These are phyloP conservation scores for Sphagnum tenellum DNA, from an alignment of 225 moss, liverwort and hornwort genomes.

Conservation along the genomic window DNA sequence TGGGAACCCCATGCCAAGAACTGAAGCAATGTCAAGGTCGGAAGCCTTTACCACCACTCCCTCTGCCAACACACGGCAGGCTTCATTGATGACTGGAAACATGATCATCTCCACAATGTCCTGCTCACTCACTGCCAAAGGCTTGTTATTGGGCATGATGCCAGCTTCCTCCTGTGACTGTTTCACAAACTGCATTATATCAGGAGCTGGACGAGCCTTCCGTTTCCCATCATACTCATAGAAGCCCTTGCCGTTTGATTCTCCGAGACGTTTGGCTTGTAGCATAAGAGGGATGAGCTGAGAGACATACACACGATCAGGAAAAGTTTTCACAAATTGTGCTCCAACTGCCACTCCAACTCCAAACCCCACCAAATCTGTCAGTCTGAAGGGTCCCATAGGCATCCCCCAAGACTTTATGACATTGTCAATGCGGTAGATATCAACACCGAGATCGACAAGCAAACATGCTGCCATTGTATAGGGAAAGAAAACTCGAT, in stretches of 20 bases:
- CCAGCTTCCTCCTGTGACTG: conserved; percentile 49
- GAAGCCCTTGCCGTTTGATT: conserved; percentile 70
- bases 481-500: conserved; percentile 95
- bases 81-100: conserved; percentile 95
- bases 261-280: conserved; percentile 72
- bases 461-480: conserved; percentile 73
- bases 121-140: conserved; percentile 62
- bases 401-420: conserved; percentile 98
- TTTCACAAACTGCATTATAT: conserved; percentile 41
- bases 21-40: conserved; percentile 85
- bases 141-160: conserved; percentile 87
- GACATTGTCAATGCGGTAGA: conserved; percentile 77
- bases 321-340: conserved; percentile 58
- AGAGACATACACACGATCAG: conserved; percentile 64
- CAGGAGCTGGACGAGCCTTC: conserved; percentile 73
- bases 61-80: conserved; percentile 84
- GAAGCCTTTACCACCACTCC: conserved; percentile 70
- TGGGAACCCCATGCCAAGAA: conserved; percentile 99
- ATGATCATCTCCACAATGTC: conserved; percentile 95
- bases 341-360: conserved; percentile 58
- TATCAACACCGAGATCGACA: conserved; percentile 75
- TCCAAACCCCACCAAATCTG: conserved; percentile 90
- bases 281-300: conserved; percentile 38
- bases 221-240: conserved; percentile 89
- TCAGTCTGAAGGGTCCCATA: conserved; percentile 93